Conservation (phyloP, 2,329 filamentous ascomycete species). For the Tricladium varicosporioides region DNA sequence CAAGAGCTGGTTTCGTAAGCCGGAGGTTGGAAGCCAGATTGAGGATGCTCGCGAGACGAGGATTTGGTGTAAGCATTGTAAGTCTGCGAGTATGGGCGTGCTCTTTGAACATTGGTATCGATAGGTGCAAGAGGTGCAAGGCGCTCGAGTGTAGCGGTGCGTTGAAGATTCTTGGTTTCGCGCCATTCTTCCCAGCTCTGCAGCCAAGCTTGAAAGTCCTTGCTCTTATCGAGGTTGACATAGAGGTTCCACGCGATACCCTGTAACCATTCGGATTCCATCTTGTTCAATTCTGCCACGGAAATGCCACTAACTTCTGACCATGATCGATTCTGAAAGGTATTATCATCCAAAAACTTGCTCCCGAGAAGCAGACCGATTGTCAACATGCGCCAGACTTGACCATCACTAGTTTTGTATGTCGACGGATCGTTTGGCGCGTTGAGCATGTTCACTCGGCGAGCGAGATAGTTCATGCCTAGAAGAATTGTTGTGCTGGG, state of each 20-base stretch:
- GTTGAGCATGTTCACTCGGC: slow-evolving; percentile 59
- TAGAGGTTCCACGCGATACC: slow-evolving; percentile 68
- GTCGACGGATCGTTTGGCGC: slow-evolving; percentile 33
- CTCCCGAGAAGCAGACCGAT: slow-evolving; percentile 68
- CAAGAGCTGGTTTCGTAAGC: slow-evolving; percentile 31
- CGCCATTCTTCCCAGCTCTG: slow-evolving; percentile 64
- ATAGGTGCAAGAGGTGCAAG: slow-evolving; percentile 44
- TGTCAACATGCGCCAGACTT: slow-evolving; percentile 68
- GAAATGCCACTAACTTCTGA: slow-evolving; percentile 72
- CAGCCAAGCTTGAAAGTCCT: slow-evolving; percentile 64
- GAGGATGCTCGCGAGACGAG: slow-evolving; percentile 30
- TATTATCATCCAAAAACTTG: slow-evolving; percentile 78
- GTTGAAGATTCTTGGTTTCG: slow-evolving; percentile 42
- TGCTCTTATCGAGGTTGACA: slow-evolving; percentile 60
- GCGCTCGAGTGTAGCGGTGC: slow-evolving; percentile 37
- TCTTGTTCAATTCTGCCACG: slow-evolving; percentile 63
- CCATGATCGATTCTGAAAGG: slow-evolving; percentile 77
- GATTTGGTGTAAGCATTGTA: slow-evolving; percentile 51
- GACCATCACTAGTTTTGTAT: slow-evolving; percentile 45
- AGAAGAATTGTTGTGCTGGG: slow-evolving; percentile 71
- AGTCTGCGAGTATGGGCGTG: slow-evolving; percentile 30
- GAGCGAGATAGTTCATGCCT: slow-evolving; percentile 67
- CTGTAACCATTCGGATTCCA: slow-evolving; percentile 68
- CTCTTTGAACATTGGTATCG: slow-evolving; percentile 60
- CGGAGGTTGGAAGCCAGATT: slow-evolving; percentile 28